Conservation (phyloP, 2,329 filamentous ascomycete species). For the Colletotrichum gloeosporioides region DNA sequence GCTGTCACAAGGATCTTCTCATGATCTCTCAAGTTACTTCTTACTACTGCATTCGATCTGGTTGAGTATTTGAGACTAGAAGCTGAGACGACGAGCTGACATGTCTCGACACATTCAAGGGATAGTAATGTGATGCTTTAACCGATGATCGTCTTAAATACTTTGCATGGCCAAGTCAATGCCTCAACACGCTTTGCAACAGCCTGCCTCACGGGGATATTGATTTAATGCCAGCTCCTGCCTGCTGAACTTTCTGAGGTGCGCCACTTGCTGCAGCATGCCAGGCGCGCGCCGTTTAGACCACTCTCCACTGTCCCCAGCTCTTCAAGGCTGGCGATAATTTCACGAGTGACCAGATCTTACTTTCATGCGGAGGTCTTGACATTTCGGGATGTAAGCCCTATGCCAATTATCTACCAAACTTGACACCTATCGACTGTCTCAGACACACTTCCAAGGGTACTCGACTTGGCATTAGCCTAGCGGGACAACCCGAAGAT, state of each 20-base stretch:
- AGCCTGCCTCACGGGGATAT: rapidly evolving
- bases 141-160: background rate
- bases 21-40: background rate
- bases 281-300: rapidly evolving
- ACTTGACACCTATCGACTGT: background rate
- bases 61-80: rapidly evolving
- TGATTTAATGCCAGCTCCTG: background rate
- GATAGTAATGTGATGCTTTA: rapidly evolving
- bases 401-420: background rate
- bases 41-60: background rate
- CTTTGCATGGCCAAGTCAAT: rapidly evolving
- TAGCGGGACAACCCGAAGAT: background rate
- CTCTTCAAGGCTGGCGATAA: background rate
- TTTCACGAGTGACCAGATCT: background rate
- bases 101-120: background rate
- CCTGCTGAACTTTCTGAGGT: rapidly evolving
- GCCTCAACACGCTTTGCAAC: background rate
- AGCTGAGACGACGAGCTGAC: background rate
- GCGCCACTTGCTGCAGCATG: background rate
- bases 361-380: rapidly evolving
- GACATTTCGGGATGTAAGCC: background rate
- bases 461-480: background rate
- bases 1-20: rapidly evolving
- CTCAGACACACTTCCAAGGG: background rate
- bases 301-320: rapidly evolving